phyloP scores from a whole-genome alignment of 768 basidiomycete genomes.

The Cystobasidium tubakii region DNA sequence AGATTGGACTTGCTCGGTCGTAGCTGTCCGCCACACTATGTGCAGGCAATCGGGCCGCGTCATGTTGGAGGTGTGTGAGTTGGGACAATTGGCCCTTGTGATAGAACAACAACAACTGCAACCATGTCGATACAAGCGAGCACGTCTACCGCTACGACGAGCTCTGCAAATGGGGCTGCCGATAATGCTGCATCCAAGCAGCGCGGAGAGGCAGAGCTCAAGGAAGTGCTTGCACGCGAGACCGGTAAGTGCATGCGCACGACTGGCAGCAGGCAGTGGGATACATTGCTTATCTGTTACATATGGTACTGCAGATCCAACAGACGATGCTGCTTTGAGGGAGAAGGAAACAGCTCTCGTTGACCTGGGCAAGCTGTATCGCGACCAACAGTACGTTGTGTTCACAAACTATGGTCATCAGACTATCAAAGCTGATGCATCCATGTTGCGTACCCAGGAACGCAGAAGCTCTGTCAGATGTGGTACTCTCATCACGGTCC shows the following conservation, averaged over 20 bases:
- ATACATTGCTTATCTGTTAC: not conserved
- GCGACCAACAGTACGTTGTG: constrained; percentile 19
- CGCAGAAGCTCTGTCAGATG: constrained; percentile 26
- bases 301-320: not conserved
- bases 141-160: not conserved
- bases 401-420: not conserved
- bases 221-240: constrained; percentile 13
- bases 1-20: no score
- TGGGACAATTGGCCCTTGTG: not conserved
- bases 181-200: not conserved
- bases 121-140: constrained; percentile 27
- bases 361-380: constrained; percentile 35
- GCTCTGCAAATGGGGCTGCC: not conserved
- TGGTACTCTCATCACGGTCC: constrained; percentile 32
- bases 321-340: constrained; percentile 31
- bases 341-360: constrained; percentile 34
- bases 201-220: constrained; percentile 34
- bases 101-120: not conserved
- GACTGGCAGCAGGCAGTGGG: not conserved
- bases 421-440: not conserved
- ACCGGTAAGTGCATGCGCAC: constrained; percentile 12
- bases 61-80: constrained; percentile 3
- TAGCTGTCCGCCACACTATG: not conserved
- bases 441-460: constrained; percentile 20
- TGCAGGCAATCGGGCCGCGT: constrained; percentile 29